A percentile compares a stretch with the other conserved stretches of the same genome.
Evolutionary conservation across 1,139 yeast genomes (phyloP).

Genomic region (Pichia terricola): DNA sequence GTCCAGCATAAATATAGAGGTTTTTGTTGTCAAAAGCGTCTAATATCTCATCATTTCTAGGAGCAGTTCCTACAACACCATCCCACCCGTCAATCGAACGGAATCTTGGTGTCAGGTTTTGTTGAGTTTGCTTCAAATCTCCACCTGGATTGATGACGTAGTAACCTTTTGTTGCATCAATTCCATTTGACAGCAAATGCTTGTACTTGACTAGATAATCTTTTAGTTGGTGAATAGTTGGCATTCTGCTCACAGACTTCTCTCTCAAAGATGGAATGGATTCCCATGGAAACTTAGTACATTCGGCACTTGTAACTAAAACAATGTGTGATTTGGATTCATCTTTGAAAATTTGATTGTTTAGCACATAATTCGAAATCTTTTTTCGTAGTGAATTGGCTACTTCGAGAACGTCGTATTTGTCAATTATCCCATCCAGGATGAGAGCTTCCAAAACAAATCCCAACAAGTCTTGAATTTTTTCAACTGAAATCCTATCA

Average conservation of each 20-base stretch:
- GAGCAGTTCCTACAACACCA: conserved; percentile 46
- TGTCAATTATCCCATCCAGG: not conserved
- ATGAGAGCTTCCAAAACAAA: conserved; percentile 48
- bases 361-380: not conserved
- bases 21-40: conserved; percentile 33
- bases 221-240: conserved; percentile 47
- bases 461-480: conserved; percentile 54
- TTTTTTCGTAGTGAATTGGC: not conserved
- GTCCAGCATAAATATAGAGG: conserved; percentile 79
- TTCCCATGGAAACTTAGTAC: conserved; percentile 83
- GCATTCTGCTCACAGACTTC: conserved; percentile 63
- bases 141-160: conserved; percentile 77
- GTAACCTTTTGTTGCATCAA: conserved; percentile 29
- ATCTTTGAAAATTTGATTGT: not conserved
- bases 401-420: not conserved
- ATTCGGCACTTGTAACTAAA: conserved; percentile 54
- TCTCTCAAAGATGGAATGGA: conserved; percentile 47
- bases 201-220: conserved; percentile 29
- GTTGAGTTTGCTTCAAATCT: conserved; percentile 64
- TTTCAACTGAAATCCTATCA: conserved; percentile 29
- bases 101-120: conserved; percentile 43
- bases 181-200: conserved; percentile 14
- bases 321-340: conserved; percentile 44
- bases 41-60: conserved; percentile 43
- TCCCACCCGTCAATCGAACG: conserved; percentile 35